Conservation (phyloP, 2,329 filamentous ascomycete species). For the Plectosphaerella cucumerina region DNA sequence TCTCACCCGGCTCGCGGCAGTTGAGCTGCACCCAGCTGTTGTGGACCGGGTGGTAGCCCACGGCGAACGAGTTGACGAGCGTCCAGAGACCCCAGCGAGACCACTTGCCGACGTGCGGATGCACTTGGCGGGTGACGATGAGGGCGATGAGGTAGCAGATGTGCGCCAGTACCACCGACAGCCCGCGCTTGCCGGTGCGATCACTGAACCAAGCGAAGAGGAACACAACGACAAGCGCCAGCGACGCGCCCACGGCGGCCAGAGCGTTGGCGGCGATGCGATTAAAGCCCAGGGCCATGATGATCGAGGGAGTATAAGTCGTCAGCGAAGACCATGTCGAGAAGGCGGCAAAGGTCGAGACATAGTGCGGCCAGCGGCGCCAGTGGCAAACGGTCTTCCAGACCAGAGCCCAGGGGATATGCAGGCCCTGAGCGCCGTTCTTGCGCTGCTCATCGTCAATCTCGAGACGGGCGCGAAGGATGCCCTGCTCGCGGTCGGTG, state of each 20-base stretch:
- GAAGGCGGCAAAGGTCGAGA: conserved; percentile 46
- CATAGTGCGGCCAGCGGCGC: conserved; percentile 42
- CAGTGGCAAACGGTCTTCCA: conserved; percentile 40
- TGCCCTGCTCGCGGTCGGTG: conserved; percentile 23
- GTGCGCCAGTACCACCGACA: conserved; percentile 38
- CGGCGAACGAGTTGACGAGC: conserved; percentile 43
- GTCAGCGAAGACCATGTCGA: conserved; percentile 48
- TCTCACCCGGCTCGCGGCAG: conserved; percentile 38
- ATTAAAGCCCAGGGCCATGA: conserved; percentile 39
- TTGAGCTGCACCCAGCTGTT: conserved; percentile 51
- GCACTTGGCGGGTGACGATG: conserved; percentile 32
- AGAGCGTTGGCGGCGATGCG: conserved; percentile 42
- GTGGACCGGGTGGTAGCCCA: conserved; percentile 49
- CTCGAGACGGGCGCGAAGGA: conserved; percentile 29
- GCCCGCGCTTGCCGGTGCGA: conserved; percentile 36
- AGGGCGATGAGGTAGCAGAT: conserved; percentile 39
- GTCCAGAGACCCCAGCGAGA: conserved; percentile 47
- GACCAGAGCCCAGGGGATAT: conserved; percentile 32
- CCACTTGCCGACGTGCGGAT: conserved; percentile 42
- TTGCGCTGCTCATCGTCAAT: conserved; percentile 23
- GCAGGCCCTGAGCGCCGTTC: conserved; percentile 26
- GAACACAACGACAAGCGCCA: conserved; percentile 43
- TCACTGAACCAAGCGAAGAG: conserved; percentile 45
- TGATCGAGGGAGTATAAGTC: conserved; percentile 45
- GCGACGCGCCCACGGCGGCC: conserved; percentile 34